Evolutionary conservation across 2,329 filamentous ascomycete genomes (phyloP).

Genomic region (Coniochaeta sp.): DNA sequence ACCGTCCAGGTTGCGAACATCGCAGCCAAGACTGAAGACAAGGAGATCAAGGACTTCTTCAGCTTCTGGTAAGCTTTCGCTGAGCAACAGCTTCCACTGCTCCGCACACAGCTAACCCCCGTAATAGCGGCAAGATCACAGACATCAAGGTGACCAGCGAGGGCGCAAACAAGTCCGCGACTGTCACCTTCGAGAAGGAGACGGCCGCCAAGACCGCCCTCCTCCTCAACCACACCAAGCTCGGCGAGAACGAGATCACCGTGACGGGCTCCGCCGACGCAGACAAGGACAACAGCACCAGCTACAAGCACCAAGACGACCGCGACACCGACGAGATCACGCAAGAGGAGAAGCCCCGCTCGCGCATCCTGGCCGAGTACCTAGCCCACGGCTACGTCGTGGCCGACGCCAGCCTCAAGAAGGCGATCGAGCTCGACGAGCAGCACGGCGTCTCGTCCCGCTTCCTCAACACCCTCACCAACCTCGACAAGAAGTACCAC

Average conservation of each 20-base stretch:
- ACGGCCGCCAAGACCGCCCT: slow-evolving; percentile 95
- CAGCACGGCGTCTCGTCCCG: slow-evolving; percentile 78
- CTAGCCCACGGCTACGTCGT: slow-evolving; percentile 90
- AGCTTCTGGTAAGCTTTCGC: slow-evolving; percentile 68
- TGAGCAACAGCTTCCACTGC: background rate
- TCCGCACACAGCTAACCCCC: slow-evolving; percentile 7
- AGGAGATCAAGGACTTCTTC: slow-evolving; percentile 95
- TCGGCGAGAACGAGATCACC: slow-evolving; percentile 77
- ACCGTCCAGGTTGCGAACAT: slow-evolving; percentile 91
- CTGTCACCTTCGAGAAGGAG: slow-evolving; percentile 95
- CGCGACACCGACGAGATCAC: slow-evolving; percentile 63
- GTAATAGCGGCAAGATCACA: slow-evolving; percentile 76
- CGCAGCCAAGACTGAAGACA: slow-evolving; percentile 70
- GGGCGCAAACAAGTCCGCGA: slow-evolving; percentile 70
- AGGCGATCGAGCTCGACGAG: slow-evolving; percentile 79
- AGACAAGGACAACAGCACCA: slow-evolving; percentile 38
- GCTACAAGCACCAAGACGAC: slow-evolving; percentile 38
- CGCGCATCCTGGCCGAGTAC: slow-evolving; percentile 92
- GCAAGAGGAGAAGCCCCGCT: slow-evolving; percentile 94
- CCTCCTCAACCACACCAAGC: slow-evolving; percentile 92
- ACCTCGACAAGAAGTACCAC: slow-evolving; percentile 79
- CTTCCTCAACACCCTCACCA: slow-evolving; percentile 69
- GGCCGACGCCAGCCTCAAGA: slow-evolving; percentile 66
- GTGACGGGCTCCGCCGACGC: slow-evolving; percentile 60
- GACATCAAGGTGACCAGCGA: slow-evolving; percentile 66